Conservation (phyloP, 2,329 filamentous ascomycete species). For the Pseudogymnoascus sp. region DNA sequence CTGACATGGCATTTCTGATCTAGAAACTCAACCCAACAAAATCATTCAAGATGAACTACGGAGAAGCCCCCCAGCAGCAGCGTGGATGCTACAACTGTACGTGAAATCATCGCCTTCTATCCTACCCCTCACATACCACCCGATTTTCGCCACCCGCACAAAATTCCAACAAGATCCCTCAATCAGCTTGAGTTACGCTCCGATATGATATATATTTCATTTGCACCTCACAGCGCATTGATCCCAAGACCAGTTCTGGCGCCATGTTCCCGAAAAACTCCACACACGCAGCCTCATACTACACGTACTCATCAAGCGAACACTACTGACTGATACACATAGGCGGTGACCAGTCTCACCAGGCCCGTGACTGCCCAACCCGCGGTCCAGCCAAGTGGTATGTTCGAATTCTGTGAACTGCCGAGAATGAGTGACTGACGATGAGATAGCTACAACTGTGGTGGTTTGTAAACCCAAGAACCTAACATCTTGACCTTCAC, state of each 20-base stretch:
- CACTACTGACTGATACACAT: slow-evolving; percentile 15
- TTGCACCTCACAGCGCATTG: not conserved
- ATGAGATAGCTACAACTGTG: slow-evolving; percentile 66
- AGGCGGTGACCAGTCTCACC: slow-evolving; percentile 69
- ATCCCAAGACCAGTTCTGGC: not conserved
- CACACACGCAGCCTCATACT: not conserved
- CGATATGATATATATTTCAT: not conserved
- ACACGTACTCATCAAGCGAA: not conserved
- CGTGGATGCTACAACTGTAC: slow-evolving; percentile 46
- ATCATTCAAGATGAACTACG: slow-evolving; percentile 27
- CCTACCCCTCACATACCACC: not conserved
- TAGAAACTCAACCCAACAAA: slow-evolving; percentile 7
- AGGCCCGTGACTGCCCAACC: slow-evolving; percentile 82
- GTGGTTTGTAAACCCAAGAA: slow-evolving; percentile 47
- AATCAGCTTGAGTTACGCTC: not conserved
- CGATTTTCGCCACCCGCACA: not conserved
- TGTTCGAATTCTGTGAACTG: slow-evolving; percentile 27
- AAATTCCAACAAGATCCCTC: not conserved
- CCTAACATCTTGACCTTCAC: slow-evolving; percentile 20
- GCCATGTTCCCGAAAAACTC: not conserved
- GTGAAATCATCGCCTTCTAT: slow-evolving; percentile 25
- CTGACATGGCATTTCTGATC: not conserved
- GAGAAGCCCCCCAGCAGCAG: slow-evolving; percentile 22
- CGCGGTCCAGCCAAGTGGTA: slow-evolving; percentile 77
- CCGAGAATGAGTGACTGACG: slow-evolving; percentile 15